Conservation (phyloP, 768 basidiomycete species). For the Kwoniella bestiolae region DNA sequence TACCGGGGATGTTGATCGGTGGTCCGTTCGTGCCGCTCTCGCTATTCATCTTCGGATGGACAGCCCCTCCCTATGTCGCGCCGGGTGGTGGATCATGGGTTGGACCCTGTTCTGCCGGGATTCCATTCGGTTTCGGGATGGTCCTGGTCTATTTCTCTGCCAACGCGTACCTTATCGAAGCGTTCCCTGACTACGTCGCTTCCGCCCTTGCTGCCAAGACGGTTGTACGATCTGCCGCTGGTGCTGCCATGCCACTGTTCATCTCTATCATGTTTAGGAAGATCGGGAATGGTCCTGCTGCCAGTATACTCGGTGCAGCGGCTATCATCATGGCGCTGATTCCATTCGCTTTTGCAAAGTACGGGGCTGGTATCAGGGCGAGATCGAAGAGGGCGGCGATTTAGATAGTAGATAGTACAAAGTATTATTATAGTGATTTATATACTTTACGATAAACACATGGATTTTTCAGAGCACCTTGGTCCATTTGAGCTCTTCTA, state of each 20-base stretch:
- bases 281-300: slow-evolving; percentile 30
- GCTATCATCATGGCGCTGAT: slow-evolving; percentile 42
- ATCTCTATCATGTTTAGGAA: slow-evolving; percentile 30
- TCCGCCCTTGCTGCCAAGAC: slow-evolving; percentile 54
- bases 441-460: background rate
- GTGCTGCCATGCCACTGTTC: slow-evolving; percentile 45
- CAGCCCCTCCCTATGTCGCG: slow-evolving; percentile 31
- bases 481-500: too few relatives aligned
- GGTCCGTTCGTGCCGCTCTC: slow-evolving; percentile 50
- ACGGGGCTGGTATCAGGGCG: slow-evolving; percentile 35
- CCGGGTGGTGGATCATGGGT: slow-evolving; percentile 35
- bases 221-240: slow-evolving; percentile 48
- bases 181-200: slow-evolving; percentile 53
- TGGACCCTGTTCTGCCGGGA: slow-evolving; percentile 36
- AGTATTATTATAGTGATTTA: background rate
- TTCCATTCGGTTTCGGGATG: slow-evolving; percentile 53
- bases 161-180: slow-evolving; percentile 51
- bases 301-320: slow-evolving; percentile 26
- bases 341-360: slow-evolving; percentile 42
- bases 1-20: slow-evolving; percentile 31
- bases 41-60: slow-evolving; percentile 54
- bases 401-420: background rate
- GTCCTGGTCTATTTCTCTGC: slow-evolving; percentile 52
- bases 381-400: slow-evolving; percentile 41
- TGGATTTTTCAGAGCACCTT: too few relatives aligned